Evolutionary conservation across 2,329 filamentous ascomycete genomes (phyloP), one percentile per base, ranked within the genome.

Genomic region (Dactylonectria macrodidyma): DNA sequence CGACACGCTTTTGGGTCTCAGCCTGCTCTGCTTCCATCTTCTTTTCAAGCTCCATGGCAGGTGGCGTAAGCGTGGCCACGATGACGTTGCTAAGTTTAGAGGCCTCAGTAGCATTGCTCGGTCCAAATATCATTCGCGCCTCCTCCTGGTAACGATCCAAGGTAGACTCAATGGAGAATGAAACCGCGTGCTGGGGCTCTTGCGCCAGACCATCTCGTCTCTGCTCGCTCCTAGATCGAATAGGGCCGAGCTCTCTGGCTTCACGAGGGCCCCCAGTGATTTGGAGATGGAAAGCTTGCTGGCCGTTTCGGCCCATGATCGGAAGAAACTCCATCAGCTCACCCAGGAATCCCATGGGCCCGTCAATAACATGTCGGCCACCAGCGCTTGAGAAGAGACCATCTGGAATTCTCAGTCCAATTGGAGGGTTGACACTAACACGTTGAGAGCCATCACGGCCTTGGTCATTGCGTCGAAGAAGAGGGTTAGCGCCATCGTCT

Each of bases 61-160:
- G 91, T 47, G 96, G 96, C 3, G 95, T 91, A 68, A 99, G 88
- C 47, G 90, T 82, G 51, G 89, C 91, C 47, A 94, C 84, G 30
- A 99, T 88, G 2, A 90, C 87, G 72, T 89, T 91, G 70, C 91
- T 82, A 16, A 97, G 85, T 67, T 88, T 85, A 2, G 91, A 88
- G 77, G 93, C 93, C 56, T 97, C 95, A 3, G 88, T 78, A 59
- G 69, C 64, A 56, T 91, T 88, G 56, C 83, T 86, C 24, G 85
- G 82, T 30, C 93, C 93, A 80, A 96, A 98, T 1, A 98, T 87
- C 79, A 99, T 91, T 70, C 92, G 91, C 9, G 95, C 92, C 80
- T 98, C 97, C 77, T 98, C 94, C 77, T 93, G 90, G 92, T 97
- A 99, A 68, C 96, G 91, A 60, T 88, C 87, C 62, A 88, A 85